These are phyloP conservation scores for Gliomastix tumulicola DNA, from an alignment of 2,329 filamentous ascomycete genomes.

Conservation along the genomic window DNA sequence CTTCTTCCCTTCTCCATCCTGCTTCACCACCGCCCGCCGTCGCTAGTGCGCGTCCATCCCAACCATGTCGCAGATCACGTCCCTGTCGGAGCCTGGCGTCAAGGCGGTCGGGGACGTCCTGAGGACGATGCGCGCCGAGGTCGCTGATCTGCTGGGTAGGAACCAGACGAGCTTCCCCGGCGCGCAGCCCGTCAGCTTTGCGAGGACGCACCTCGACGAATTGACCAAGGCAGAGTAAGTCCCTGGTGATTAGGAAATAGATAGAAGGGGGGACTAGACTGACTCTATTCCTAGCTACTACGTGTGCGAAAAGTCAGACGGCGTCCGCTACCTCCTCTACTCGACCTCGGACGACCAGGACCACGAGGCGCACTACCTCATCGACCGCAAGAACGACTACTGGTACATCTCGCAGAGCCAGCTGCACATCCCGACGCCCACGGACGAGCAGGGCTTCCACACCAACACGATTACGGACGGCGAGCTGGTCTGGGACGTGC, in stretches of 20 bases:
- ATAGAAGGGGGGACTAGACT: too few species aligned
- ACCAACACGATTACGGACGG: slow-evolving; percentile 80
- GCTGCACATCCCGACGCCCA: slow-evolving; percentile 73
- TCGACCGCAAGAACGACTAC: slow-evolving; percentile 97
- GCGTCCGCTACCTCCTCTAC: slow-evolving; percentile 92
- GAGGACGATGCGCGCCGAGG: slow-evolving; percentile 58
- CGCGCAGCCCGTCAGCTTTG: slow-evolving; percentile 92
- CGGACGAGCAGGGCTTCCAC: slow-evolving; percentile 63
- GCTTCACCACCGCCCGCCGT: too few species aligned
- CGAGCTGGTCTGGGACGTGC: slow-evolving; percentile 82
- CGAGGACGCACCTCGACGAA: slow-evolving; percentile 73
- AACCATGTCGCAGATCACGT: slow-evolving; percentile 32
- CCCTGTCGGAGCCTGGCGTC: slow-evolving; percentile 56
- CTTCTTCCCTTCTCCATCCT: too few species aligned
- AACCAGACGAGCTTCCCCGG: slow-evolving; percentile 68
- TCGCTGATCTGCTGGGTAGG: slow-evolving; percentile 68
- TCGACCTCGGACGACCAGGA: slow-evolving; percentile 59
- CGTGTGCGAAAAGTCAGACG: slow-evolving; percentile 97
- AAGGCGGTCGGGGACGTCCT: slow-evolving; percentile 58
- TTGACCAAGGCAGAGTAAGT: slow-evolving; percentile 68
- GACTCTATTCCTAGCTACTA: slow-evolving; percentile 64
- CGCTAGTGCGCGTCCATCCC: slow-evolving; percentile 3
- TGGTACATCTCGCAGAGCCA: slow-evolving; percentile 66
- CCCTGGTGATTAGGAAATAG: too few species aligned
- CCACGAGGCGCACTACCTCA: slow-evolving; percentile 76